Percentiles rank a stretch among this genome's conserved stretches.
Evolutionary conservation across 176 grass and related monocot species (phyloP).

Genomic region (Leersia perrieri): DNA sequence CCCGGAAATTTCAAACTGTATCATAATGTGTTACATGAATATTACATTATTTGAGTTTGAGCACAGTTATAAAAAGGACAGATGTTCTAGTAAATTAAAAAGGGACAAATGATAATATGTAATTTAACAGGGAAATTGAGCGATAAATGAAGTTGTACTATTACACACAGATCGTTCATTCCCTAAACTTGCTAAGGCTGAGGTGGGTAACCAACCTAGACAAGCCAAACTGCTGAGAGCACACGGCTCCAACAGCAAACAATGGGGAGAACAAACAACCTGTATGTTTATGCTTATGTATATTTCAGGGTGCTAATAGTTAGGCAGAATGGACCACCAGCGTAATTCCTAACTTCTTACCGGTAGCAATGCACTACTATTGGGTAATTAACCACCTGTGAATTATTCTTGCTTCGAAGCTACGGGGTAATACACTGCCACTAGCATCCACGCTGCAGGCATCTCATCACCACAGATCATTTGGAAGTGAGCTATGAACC

Average conservation of each 20-base stretch:
- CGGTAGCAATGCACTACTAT: not conserved
- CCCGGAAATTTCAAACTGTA: too few relatives aligned
- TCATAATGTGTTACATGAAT: not conserved
- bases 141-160: not conserved
- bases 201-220: not conserved
- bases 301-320: not conserved
- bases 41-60: not conserved
- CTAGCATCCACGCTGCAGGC: not conserved
- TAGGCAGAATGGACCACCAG: not conserved
- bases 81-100: not conserved
- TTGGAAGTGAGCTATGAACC: not conserved
- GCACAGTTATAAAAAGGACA: not conserved
- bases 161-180: not conserved
- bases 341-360: not conserved
- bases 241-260: constrained; percentile 41
- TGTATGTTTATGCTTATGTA: not conserved
- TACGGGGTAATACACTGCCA: not conserved
- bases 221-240: constrained; percentile 38
- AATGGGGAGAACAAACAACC: constrained; percentile 4
- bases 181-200: not conserved
- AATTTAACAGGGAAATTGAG: not conserved
- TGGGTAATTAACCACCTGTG: constrained; percentile 14
- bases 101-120: not conserved
- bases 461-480: not conserved
- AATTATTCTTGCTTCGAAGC: constrained; percentile 31